phyloP scores from a whole-genome alignment of 257 asterid genomes.

The Oldenlandia corymbosa region DNA sequence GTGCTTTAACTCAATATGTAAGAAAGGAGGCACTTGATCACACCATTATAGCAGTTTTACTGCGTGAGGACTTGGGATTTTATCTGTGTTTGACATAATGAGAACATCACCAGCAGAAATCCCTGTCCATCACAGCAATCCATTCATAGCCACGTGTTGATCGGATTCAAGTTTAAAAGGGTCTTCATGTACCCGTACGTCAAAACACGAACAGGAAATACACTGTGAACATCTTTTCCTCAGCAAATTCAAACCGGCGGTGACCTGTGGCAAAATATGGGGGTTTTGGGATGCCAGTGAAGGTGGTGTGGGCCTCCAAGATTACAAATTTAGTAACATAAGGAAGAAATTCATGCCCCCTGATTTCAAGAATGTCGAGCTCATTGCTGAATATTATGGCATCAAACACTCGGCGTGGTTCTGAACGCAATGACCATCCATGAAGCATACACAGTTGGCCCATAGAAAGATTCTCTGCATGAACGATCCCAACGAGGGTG shows the following conservation, averaged over 20 bases:
- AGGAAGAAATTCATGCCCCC: conserved; percentile 81
- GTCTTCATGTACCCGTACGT: conserved; percentile 36
- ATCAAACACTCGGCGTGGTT: conserved; percentile 80
- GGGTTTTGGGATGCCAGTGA: conserved; percentile 84
- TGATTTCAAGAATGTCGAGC: conserved; percentile 73
- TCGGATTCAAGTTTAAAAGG: conserved; percentile 70
- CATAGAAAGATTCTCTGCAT: conserved; percentile 85
- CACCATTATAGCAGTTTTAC: conserved; percentile 84
- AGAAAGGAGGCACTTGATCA: conserved; percentile 57
- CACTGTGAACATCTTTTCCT: conserved; percentile 49
- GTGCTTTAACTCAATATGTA: conserved; percentile 69
- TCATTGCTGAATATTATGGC: conserved; percentile 85
- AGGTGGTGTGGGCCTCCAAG: conserved; percentile 85
- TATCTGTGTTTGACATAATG: conserved; percentile 82
- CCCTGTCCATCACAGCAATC: conserved; percentile 53
- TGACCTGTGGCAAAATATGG: conserved; percentile 55
- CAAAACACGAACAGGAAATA: conserved; percentile 55
- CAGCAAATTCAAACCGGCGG: conserved; percentile 59
- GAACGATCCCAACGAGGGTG: conserved; percentile 96
- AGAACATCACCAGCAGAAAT: conserved; percentile 65
- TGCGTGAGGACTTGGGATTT: conserved; percentile 90
- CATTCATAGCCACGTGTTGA: conserved; percentile 70
- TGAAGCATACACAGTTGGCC: conserved; percentile 71
- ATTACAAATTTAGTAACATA: conserved; percentile 72
- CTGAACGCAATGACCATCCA: conserved; percentile 68